These are phyloP conservation scores for Abortiporus biennis DNA, from an alignment of 1,284 basidiomycete genomes.

Conservation along the genomic window DNA sequence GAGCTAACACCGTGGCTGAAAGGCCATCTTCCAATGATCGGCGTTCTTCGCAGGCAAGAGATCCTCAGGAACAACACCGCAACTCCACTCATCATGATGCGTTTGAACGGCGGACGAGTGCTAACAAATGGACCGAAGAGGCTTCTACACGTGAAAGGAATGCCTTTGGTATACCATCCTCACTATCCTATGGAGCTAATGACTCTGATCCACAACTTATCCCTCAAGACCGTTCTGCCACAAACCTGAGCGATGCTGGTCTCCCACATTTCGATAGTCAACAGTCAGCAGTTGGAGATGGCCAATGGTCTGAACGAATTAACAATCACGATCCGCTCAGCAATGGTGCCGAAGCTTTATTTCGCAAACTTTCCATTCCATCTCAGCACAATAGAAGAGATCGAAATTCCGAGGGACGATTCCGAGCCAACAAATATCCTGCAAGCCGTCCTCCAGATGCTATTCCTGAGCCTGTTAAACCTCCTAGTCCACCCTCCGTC, in stretches of 20 bases:
- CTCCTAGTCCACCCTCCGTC: slow-evolving; percentile 6
- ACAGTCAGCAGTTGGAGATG: slow-evolving; percentile 28
- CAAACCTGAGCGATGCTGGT: neutral
- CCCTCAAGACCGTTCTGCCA: neutral
- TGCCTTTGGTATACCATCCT: slow-evolving; percentile 26
- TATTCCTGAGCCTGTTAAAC: neutral
- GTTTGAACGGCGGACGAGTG: too few species aligned
- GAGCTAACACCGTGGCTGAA: too few species aligned
- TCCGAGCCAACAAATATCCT: neutral
- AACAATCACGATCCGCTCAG: too few species aligned
- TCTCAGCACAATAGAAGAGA: neutral
- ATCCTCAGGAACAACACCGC: too few species aligned
- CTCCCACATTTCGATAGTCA: slow-evolving; percentile 41
- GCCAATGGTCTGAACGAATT: too few species aligned
- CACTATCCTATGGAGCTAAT: slow-evolving; percentile 24
- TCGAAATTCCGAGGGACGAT: neutral
- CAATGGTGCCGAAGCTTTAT: neutral
- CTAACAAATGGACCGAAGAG: too few species aligned
- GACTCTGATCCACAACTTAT: slow-evolving; percentile 13
- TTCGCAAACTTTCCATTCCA: neutral
- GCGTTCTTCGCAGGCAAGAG: too few species aligned
- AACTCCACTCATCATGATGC: too few species aligned
- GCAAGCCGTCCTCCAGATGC: neutral
- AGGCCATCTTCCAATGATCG: too few species aligned
- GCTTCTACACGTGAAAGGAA: slow-evolving; percentile 17